These are phyloP conservation scores for Glarea lozoyensis DNA, from an alignment of 495 filamentous ascomycete genomes.

Conservation along the genomic window DNA sequence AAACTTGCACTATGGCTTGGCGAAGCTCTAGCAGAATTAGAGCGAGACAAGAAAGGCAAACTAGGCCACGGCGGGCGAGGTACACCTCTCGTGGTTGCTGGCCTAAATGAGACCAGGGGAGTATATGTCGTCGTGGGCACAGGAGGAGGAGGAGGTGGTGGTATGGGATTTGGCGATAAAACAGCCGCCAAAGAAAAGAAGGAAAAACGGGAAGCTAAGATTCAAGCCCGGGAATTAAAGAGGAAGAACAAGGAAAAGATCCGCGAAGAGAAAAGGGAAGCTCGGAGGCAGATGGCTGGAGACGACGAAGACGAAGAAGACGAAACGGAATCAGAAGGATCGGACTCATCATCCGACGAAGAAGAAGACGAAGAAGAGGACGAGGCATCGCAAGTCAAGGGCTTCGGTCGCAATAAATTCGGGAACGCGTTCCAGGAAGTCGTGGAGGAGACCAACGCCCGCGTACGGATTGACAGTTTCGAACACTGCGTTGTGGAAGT, in stretches of 20 bases:
- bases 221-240: constrained; percentile 48
- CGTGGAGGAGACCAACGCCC: constrained; percentile 78
- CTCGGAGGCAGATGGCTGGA: constrained; percentile 27
- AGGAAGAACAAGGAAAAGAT: constrained; percentile 52
- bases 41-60: constrained; percentile 63
- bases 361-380: constrained; percentile 52
- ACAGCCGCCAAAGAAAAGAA: constrained; percentile 53
- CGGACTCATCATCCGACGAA: constrained; percentile 43
- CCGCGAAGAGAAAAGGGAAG: constrained; percentile 48
- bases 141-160: constrained; percentile 57
- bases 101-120: constrained; percentile 77
- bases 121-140: constrained; percentile 88
- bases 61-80: constrained; percentile 59
- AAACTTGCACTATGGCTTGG: constrained; percentile 92
- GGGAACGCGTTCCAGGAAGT: constrained; percentile 95
- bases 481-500: constrained; percentile 97
- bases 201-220: constrained; percentile 48
- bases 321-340: constrained; percentile 42
- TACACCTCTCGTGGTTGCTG: constrained; percentile 81
- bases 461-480: constrained; percentile 91
- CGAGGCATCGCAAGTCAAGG: constrained; percentile 42
- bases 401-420: constrained; percentile 75
- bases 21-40: constrained; percentile 84
- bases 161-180: constrained; percentile 41
- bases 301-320: constrained; percentile 55